These are phyloP conservation scores for Leishmania aethiopica DNA, from an alignment of 208 protist species.

Conservation along the genomic window DNA sequence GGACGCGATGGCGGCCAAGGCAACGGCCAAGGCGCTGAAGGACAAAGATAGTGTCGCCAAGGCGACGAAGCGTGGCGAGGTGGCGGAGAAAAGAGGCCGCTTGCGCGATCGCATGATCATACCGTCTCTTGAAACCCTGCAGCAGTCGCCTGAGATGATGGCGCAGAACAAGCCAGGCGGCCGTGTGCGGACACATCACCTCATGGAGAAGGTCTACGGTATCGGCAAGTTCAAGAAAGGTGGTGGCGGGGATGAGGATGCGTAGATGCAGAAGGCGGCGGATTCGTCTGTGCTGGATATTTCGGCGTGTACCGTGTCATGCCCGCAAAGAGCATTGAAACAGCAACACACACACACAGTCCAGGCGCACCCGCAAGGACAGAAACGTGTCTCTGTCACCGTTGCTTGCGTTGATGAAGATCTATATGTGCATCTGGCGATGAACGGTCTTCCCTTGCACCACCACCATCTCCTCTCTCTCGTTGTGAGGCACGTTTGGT, in stretches of 20 bases:
- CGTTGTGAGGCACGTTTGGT: background rate
- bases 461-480: background rate
- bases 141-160: slow-evolving; percentile 55
- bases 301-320: background rate
- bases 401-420: background rate
- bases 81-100: slow-evolving; percentile 36
- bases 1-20: slow-evolving; percentile 57
- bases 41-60: slow-evolving; percentile 22
- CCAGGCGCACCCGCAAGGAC: background rate
- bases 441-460: background rate
- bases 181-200: slow-evolving; percentile 44
- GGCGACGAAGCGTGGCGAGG: slow-evolving; percentile 59
- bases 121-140: slow-evolving; percentile 65
- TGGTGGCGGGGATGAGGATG: slow-evolving; percentile 50
- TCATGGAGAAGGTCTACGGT: slow-evolving; percentile 61
- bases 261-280: slow-evolving; percentile 21
- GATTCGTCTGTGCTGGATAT: background rate
- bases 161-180: slow-evolving; percentile 39
- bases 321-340: background rate
- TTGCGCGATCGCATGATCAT: slow-evolving; percentile 60
- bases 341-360: background rate
- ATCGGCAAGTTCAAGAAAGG: slow-evolving; percentile 75
- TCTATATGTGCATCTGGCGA: no score
- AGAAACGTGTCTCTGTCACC: background rate
- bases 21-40: slow-evolving; percentile 37